Base-by-base conservation (phyloP, 2,329 filamentous ascomycete genomes). In the Curvularia spicifera region DNA sequence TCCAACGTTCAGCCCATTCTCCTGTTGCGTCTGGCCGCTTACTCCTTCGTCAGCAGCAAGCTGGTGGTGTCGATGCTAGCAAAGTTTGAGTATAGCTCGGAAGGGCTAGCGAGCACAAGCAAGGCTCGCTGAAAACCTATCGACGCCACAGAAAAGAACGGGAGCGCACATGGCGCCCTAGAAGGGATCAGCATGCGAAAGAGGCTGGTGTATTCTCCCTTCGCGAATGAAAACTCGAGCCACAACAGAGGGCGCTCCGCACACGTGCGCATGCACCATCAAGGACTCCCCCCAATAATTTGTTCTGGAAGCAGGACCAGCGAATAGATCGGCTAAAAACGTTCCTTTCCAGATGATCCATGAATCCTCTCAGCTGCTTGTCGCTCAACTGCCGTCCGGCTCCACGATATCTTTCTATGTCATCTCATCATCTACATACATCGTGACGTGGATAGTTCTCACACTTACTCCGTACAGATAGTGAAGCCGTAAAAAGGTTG, bases 131-230 rank as follows among this genome's bases (percentile, higher is more conserved):
- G 22, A 40, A 39, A 33, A 18, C 24, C n/a, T 28, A 13, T 18
- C 15, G 47, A 39, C 42, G 33, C 35, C 39, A 56, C 53, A 52
- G 47, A 50, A 26, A 28, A 24, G 44, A 49, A 54, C 55, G 55
- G 55, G 51, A 57, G 28, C 55, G 55, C 55, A 54, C 51, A 54
- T 57, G 55, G 55, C 51, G 46, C 55, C 44, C 55, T 54, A 53
- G 50, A 46, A 46, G 53, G 9, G 51, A 57, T 57, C 55, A 57
- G 39, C 50, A 44, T 50, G 15, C 28, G 35, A 54, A 28, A 54
- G 45, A 35, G 28, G 12, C 51, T 44, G 44, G 44, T 43, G 51
- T 20, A 49, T 37, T 53, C 44, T 42, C 37, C 50, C 44, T 31
- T 54, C 54, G 55, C 55, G 51, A 57, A 57, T 57, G 29, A 54